Base-by-base conservation (phyloP, 2,329 filamentous ascomycete genomes). In the Parasarocladium wereldwijsianum region DNA sequence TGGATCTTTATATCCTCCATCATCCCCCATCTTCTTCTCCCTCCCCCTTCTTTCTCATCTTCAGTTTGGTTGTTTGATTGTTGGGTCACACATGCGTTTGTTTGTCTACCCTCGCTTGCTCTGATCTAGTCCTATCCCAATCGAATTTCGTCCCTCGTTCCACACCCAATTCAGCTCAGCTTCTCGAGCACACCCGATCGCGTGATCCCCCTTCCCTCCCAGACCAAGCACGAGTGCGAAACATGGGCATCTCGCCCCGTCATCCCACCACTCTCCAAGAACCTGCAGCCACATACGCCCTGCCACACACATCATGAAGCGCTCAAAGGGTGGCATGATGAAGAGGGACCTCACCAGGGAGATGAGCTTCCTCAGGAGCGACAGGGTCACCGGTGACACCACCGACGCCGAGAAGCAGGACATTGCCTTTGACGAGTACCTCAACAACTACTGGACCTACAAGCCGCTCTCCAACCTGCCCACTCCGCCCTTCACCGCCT, bases 391-490 rank as follows among this genome's bases (percentile, higher is more conserved):
- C 34, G 34, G 17, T 30, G 24, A 12, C 35, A 31, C 26, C 23
- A 40, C 23, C 29, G 33, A 12, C 24, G 14, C 19, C 17, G 26
- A 32, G 23, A 35, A 26, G 24, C 12, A 21, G 25, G 7, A 12
- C n/a, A 13, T 13, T 6, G 6, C 22, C 6, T 11, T 13, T 24
- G 24, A 24, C 17, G 18, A 26, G 13, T 17, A 26, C 17, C 25
- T 64, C 33, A 58, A 62, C 35, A 59, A 60, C 38, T 70, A 68
- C 50, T 72, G 74, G 43, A 74, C 71, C 38, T 79, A 78, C 50
- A 65, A 70, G 27, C 74, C 74, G 8, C 58, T 79, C 30, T 78
- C 73, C 17, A 76, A 73, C 47, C 62, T 79, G 14, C 74, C 74
- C 14, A 79, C 74, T 31, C 74, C 74, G 37, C 74, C 74, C 25